phyloP scores from a whole-genome alignment of 2,329 filamentous ascomycete species.

The Fulvia fulva region DNA sequence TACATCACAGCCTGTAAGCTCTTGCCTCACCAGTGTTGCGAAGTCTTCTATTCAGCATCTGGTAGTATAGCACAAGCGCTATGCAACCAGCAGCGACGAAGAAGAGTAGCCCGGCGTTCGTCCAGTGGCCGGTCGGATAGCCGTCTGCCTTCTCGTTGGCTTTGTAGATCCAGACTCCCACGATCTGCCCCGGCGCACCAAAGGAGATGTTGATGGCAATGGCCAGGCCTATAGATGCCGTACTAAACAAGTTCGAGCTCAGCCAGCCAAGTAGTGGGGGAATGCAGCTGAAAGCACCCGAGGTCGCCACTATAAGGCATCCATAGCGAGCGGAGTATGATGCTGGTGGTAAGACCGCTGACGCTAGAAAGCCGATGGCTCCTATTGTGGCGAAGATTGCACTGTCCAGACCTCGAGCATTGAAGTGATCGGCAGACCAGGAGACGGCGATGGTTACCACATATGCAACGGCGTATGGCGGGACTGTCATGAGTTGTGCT shows the following conservation, averaged over 20 bases:
- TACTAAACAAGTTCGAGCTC: slow-evolving; percentile 63
- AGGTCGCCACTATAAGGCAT: slow-evolving; percentile 63
- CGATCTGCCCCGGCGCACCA: slow-evolving; percentile 66
- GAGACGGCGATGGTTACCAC: slow-evolving; percentile 43
- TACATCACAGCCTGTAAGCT: slow-evolving; percentile 12
- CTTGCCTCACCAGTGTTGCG: slow-evolving; percentile 11
- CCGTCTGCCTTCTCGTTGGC: slow-evolving; percentile 55
- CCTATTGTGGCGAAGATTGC: slow-evolving; percentile 50
- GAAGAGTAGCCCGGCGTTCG: slow-evolving; percentile 58
- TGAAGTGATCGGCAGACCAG: slow-evolving; percentile 61
- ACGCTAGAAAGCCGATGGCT: slow-evolving; percentile 57
- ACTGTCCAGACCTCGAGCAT: slow-evolving; percentile 53
- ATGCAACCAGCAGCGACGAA: slow-evolving; percentile 56
- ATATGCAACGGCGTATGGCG: slow-evolving; percentile 35
- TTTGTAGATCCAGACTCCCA: slow-evolving; percentile 71
- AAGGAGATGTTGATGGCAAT: slow-evolving; percentile 68
- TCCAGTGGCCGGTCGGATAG: slow-evolving; percentile 68
- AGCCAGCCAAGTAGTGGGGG: slow-evolving; percentile 69
- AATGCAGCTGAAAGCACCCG: slow-evolving; percentile 65
- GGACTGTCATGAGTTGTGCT: slow-evolving; percentile 34
- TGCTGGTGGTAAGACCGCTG: slow-evolving; percentile 58
- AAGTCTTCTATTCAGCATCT: slow-evolving; percentile 39
- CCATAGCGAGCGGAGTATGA: slow-evolving; percentile 63
- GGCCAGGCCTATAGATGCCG: slow-evolving; percentile 62
- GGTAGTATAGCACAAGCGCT: slow-evolving; percentile 55